Conservation (phyloP, 495 filamentous ascomycete genomes). For the Aspergillus egyptiacus region DNA sequence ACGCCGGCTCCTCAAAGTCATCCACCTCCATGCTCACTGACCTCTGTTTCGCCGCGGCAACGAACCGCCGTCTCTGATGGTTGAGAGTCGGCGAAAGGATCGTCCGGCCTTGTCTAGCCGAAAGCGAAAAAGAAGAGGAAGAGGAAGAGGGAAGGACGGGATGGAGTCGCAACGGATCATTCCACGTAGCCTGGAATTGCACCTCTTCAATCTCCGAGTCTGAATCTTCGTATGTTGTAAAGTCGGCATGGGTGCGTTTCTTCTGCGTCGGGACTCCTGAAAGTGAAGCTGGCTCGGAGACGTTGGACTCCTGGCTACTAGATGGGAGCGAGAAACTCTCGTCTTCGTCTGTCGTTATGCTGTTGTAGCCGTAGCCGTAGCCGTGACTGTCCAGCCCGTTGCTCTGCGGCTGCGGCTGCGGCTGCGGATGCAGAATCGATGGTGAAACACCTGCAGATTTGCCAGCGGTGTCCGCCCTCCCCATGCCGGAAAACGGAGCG, state of each 20-base stretch:
- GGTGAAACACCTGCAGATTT: too few species aligned
- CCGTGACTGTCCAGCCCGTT: too few species aligned
- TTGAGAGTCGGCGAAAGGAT: conserved; percentile 33
- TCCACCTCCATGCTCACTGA: conserved; percentile 27
- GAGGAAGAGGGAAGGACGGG: too few species aligned
- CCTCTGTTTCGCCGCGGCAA: conserved; percentile 12
- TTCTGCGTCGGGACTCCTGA: conserved; percentile 1
- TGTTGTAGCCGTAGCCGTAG: conserved; percentile 13
- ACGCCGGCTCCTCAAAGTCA: conserved; percentile 42
- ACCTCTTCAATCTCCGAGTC: background rate
- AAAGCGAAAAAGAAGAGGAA: too few species aligned
- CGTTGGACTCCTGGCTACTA: conserved; percentile 41
- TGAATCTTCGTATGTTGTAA: conserved; percentile 50
- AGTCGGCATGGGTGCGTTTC: conserved; percentile 19
- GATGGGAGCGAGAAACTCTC: conserved; percentile 39
- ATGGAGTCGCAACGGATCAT: conserved; percentile 1
- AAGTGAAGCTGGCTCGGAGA: conserved; percentile 14
- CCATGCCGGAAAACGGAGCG: conserved; percentile 71
- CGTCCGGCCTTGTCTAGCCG: conserved; percentile 20
- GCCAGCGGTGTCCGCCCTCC: conserved; percentile 49
- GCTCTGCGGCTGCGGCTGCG: too few species aligned
- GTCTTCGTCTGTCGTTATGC: conserved; percentile 29
- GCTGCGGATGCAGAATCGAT: too few species aligned
- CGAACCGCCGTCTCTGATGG: conserved; percentile 29
- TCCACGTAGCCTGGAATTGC: background rate